These are phyloP conservation scores for Phytophthora crassamura DNA, from an alignment of 352 stramenopile species.

Conservation along the genomic window DNA sequence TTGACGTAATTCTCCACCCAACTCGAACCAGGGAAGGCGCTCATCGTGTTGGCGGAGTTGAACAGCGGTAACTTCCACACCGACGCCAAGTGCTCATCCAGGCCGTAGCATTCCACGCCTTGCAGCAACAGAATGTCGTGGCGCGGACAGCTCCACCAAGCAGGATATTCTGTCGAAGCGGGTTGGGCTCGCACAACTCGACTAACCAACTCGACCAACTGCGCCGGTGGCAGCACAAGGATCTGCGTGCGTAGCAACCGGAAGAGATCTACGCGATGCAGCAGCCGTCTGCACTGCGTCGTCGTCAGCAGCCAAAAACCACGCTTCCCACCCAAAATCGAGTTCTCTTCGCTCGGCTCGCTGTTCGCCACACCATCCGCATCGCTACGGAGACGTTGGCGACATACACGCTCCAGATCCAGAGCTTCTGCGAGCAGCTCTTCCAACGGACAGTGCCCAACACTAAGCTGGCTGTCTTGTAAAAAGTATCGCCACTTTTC, in stretches of 20 bases:
- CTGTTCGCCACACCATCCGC: neutral
- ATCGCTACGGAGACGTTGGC: constrained; percentile 36
- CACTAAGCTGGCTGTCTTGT: constrained; percentile 52
- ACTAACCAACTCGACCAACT: constrained; percentile 69
- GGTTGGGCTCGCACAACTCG: constrained; percentile 51
- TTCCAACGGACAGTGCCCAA: constrained; percentile 48
- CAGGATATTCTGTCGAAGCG: constrained; percentile 49
- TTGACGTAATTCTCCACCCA: constrained; percentile 87
- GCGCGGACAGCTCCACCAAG: constrained; percentile 78
- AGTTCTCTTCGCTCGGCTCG: constrained; percentile 39
- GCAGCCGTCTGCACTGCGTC: constrained; percentile 63
- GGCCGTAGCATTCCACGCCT: constrained; percentile 82
- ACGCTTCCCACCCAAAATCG: constrained; percentile 69
- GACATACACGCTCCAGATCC: constrained; percentile 71
- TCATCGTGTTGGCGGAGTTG: constrained; percentile 42
- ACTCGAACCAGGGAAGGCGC: constrained; percentile 56
- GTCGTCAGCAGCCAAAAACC: constrained; percentile 67
- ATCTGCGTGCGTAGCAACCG: constrained; percentile 74
- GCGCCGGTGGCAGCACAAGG: constrained; percentile 61
- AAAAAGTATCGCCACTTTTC: constrained; percentile 89
- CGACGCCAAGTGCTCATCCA: constrained; percentile 70
- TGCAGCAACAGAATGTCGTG: constrained; percentile 86
- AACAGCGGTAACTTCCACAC: constrained; percentile 82
- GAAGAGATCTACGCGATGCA: constrained; percentile 87
- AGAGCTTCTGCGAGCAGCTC: constrained; percentile 61